Percentiles rank a stretch among this genome's conserved stretches.
phyloP scores from a whole-genome alignment of 1,139 yeast species.

The Taphrina populina region DNA sequence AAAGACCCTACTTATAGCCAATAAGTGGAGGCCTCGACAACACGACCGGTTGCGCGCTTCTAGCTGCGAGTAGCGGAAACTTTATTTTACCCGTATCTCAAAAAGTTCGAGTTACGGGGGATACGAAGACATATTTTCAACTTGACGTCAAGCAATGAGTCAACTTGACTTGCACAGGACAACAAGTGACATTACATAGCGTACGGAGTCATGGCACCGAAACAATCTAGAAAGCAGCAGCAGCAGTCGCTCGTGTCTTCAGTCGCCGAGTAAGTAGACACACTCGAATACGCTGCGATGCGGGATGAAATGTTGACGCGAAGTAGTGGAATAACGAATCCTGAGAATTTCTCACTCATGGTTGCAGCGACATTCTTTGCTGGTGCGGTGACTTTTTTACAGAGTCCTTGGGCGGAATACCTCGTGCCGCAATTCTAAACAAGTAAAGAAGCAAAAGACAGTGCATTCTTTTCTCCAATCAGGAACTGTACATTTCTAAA shows the following conservation, averaged over 20 bases:
- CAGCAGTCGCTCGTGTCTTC: slow-evolving; percentile 21
- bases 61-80: too few species aligned
- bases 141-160: not conserved
- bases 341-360: slow-evolving; percentile 27
- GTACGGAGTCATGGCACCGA: slow-evolving; percentile 23
- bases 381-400: slow-evolving; percentile 31
- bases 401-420: slow-evolving; percentile 32
- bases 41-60: too few species aligned
- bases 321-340: slow-evolving; percentile 20
- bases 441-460: too few species aligned
- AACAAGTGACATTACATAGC: not conserved
- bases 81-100: too few species aligned
- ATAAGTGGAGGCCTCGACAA: too few species aligned
- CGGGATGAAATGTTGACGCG: too few species aligned
- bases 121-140: too few species aligned
- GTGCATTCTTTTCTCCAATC: too few species aligned
- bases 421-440: slow-evolving; percentile 30
- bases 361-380: slow-evolving; percentile 26
- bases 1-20: too few species aligned
- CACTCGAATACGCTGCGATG: not conserved
- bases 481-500: too few species aligned
- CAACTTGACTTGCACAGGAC: too few species aligned
- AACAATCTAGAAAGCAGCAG: slow-evolving; percentile 18
- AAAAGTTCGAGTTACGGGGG: too few species aligned
- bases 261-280: slow-evolving; percentile 3